Percentiles rank a stretch among this genome's conserved stretches.
Conservation (phyloP, 2,329 filamentous ascomycete species). For the Epichloe glyceriae region DNA sequence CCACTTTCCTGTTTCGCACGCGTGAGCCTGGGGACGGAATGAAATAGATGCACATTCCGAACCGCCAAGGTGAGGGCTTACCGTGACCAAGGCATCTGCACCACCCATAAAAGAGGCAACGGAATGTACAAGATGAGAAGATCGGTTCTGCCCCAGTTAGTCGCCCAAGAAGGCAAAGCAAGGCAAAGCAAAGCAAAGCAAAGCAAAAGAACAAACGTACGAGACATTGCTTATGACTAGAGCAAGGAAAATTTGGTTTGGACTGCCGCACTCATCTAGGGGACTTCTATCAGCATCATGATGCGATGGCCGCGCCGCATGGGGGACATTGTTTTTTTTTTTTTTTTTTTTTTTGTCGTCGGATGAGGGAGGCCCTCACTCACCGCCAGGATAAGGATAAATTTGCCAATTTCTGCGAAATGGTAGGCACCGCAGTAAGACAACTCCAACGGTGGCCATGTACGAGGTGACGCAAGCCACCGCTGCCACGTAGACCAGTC, state of each 20-base stretch:
- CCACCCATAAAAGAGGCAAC: slow-evolving; percentile 12
- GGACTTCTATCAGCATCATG: neutral
- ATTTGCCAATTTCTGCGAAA: slow-evolving; percentile 15
- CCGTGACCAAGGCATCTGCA: slow-evolving; percentile 11
- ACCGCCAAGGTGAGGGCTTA: neutral
- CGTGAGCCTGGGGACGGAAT: neutral
- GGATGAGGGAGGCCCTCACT: neutral
- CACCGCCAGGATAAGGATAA: slow-evolving; percentile 13
- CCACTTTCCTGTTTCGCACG: slow-evolving; percentile 9
- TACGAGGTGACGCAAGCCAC: slow-evolving; percentile 8
- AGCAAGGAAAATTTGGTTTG: slow-evolving; percentile 11
- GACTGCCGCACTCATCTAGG: slow-evolving; percentile 11
- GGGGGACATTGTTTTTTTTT: too few relatives aligned
- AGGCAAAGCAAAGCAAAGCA: neutral
- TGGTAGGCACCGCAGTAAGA: slow-evolving; percentile 11
- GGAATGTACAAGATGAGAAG: slow-evolving; percentile 13
- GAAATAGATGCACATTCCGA: neutral
- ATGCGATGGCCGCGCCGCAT: too few relatives aligned
- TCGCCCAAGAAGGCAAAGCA: neutral
- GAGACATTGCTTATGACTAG: slow-evolving; percentile 13
- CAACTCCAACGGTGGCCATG: slow-evolving; percentile 11
- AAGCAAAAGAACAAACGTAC: slow-evolving; percentile 5
- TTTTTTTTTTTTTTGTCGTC: neutral
- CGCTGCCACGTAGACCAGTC: slow-evolving; percentile 10
- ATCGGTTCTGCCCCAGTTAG: slow-evolving; percentile 9